phyloP scores from a whole-genome alignment of 345 rosid species.

The Ceriops zippeliana region DNA sequence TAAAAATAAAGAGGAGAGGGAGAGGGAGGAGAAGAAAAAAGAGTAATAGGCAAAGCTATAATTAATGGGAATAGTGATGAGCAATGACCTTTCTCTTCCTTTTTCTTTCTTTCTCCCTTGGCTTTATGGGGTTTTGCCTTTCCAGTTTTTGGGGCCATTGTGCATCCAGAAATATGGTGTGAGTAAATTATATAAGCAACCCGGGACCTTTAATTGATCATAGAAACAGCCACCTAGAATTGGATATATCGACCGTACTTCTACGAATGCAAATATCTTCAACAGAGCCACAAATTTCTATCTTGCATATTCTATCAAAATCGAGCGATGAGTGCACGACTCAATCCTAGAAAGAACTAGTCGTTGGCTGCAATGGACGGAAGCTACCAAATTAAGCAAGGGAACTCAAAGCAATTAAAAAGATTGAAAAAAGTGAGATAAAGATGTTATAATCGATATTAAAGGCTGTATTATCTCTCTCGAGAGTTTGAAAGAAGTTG shows the following conservation, averaged over 20 bases:
- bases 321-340: neutral
- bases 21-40: neutral
- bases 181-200: neutral
- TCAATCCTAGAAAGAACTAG: neutral
- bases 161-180: conserved; percentile 1
- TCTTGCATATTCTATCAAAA: neutral
- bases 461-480: neutral
- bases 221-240: neutral
- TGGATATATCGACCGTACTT: neutral
- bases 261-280: neutral
- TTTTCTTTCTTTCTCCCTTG: conserved; percentile 34
- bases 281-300: neutral
- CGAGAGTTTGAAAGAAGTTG: neutral
- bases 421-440: neutral
- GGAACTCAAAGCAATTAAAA: neutral
- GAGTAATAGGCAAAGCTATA: too few relatives aligned
- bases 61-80: too few relatives aligned
- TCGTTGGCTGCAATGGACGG: neutral
- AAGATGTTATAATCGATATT: neutral
- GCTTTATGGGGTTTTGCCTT: conserved; percentile 33
- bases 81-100: conserved; percentile 32
- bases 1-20: neutral
- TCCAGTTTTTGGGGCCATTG: conserved; percentile 35
- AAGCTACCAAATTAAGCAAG: neutral
- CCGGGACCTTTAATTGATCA: neutral